Percentiles rank a stretch among this genome's conserved stretches.
phyloP scores from a whole-genome alignment of 1,139 yeast genomes.

The Saccharomyces pastorianus region DNA sequence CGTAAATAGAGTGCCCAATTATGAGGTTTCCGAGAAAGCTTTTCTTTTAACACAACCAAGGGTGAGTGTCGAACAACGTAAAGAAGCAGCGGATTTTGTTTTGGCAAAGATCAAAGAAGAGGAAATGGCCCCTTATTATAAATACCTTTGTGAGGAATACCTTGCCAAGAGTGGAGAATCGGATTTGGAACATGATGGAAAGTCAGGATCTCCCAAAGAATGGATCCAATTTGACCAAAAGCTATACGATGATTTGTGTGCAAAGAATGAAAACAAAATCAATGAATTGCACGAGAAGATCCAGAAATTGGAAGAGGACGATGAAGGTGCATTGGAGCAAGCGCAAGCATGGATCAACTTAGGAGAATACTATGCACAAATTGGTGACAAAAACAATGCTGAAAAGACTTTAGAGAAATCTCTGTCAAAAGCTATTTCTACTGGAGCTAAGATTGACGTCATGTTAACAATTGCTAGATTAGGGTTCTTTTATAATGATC shows the following conservation, averaged over 20 bases:
- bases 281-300: constrained; percentile 55
- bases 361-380: constrained; percentile 80
- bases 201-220: neutral
- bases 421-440: constrained; percentile 68
- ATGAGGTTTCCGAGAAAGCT: constrained; percentile 67
- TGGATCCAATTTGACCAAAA: constrained; percentile 44
- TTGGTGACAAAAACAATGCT: constrained; percentile 78
- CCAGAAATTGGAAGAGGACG: constrained; percentile 75
- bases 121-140: constrained; percentile 78
- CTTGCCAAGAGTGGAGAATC: constrained; percentile 11
- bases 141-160: constrained; percentile 52
- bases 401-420: constrained; percentile 64
- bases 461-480: constrained; percentile 72
- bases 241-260: constrained; percentile 44
- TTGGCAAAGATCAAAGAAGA: constrained; percentile 48
- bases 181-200: neutral
- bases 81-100: constrained; percentile 41
- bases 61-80: constrained; percentile 36
- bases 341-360: constrained; percentile 69
- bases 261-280: constrained; percentile 48
- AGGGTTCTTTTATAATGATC: constrained; percentile 82
- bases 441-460: constrained; percentile 86
- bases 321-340: constrained; percentile 82
- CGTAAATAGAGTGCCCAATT: constrained; percentile 66
- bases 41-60: constrained; percentile 48